Evolutionary conservation across 495 filamentous ascomycete genomes (phyloP).

Genomic region (Xylaria intraflava): DNA sequence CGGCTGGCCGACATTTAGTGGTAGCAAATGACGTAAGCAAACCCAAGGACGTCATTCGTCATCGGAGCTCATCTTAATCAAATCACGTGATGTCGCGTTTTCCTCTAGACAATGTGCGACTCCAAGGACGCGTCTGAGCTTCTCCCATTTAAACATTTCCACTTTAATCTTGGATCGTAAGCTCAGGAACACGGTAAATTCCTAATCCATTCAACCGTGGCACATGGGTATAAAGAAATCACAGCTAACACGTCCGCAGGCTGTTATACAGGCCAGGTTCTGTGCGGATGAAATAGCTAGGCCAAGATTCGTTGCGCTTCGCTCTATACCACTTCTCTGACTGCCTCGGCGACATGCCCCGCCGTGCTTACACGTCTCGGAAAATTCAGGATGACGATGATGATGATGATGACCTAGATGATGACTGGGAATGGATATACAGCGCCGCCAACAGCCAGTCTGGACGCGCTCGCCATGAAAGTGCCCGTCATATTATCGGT

Average conservation of each 20-base stretch:
- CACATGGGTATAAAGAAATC: too few species aligned
- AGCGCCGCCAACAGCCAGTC: conserved; percentile 12
- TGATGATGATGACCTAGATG: conserved; percentile 85
- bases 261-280: too few species aligned
- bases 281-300: too few species aligned
- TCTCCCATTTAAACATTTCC: neutral
- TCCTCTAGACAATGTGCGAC: neutral
- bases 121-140: conserved; percentile 1
- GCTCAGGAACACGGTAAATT: too few species aligned
- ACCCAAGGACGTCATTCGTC: too few species aligned
- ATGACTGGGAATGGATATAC: conserved; percentile 95
- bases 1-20: too few species aligned
- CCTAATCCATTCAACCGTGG: too few species aligned
- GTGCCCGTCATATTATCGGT: conserved; percentile 55
- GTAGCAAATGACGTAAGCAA: too few species aligned
- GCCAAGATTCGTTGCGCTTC: too few species aligned
- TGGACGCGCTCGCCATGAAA: conserved; percentile 16
- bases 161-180: neutral
- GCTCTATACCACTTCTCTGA: neutral
- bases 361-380: conserved; percentile 25
- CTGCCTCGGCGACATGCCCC: conserved; percentile 15
- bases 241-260: too few species aligned
- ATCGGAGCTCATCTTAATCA: too few species aligned
- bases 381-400: conserved; percentile 52
- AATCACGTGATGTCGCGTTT: conserved; percentile 10